Evolutionary conservation across 2,329 filamentous ascomycete species (phyloP).

Genomic region (Xylaria sp.): DNA sequence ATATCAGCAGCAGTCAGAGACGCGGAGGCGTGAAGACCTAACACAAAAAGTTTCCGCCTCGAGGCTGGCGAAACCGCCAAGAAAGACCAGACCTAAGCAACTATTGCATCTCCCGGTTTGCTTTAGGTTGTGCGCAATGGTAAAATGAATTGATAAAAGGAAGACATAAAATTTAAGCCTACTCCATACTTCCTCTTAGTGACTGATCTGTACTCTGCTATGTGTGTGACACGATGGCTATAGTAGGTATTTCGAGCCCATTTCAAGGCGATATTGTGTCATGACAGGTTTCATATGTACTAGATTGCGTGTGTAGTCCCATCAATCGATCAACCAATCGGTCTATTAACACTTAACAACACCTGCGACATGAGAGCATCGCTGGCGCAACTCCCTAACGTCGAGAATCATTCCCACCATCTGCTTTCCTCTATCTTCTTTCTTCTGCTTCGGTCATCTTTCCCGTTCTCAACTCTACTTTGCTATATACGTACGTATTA

Average conservation of each 20-base stretch:
- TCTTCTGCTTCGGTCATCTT: too few species aligned
- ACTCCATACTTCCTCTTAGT: background rate
- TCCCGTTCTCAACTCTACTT: too few species aligned
- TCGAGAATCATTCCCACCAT: too few species aligned
- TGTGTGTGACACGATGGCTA: slow-evolving; percentile 13
- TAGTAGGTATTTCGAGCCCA: background rate
- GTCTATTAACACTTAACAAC: too few species aligned
- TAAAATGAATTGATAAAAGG: slow-evolving; percentile 50
- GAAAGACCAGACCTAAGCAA: slow-evolving; percentile 43
- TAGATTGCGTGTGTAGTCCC: background rate
- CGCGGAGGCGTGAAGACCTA: slow-evolving; percentile 39
- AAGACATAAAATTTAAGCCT: slow-evolving; percentile 34
- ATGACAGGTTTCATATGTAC: background rate
- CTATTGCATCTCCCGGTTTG: slow-evolving; percentile 51
- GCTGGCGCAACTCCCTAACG: too few species aligned
- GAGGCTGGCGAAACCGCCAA: slow-evolving; percentile 37
- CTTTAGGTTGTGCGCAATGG: slow-evolving; percentile 50
- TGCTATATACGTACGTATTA: too few species aligned
- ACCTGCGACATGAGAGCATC: too few species aligned
- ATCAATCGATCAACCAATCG: too few species aligned
- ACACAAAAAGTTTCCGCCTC: slow-evolving; percentile 29
- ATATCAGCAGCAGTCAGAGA: slow-evolving; percentile 37
- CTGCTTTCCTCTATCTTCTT: too few species aligned
- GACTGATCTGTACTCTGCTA: slow-evolving; percentile 5
- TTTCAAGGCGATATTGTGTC: too few species aligned